Conservation (phyloP, 768 basidiomycete genomes). For the Leccinum pellstonianum region DNA sequence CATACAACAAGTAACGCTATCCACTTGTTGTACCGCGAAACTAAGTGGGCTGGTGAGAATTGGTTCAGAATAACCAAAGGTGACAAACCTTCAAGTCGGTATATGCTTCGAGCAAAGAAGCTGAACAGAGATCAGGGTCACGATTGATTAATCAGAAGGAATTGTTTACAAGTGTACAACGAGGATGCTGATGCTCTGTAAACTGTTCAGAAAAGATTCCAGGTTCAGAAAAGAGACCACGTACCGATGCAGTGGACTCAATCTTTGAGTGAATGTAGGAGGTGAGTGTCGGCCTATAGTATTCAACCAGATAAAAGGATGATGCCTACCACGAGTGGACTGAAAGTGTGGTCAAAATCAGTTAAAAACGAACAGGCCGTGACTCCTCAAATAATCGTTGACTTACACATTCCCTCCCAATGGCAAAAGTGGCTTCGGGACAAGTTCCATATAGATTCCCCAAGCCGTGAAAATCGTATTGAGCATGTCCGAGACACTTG, state of each 20-base stretch:
- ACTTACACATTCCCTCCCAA: constrained; percentile 10
- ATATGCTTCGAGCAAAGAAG: constrained; percentile 14
- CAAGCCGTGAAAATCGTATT: constrained; percentile 10
- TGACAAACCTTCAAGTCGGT: constrained; percentile 3
- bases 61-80: neutral
- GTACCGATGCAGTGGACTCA: constrained; percentile 17
- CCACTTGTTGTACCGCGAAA: constrained; percentile 12
- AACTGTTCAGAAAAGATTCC: neutral
- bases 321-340: constrained; percentile 15
- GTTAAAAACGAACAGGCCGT: neutral
- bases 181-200: constrained; percentile 9
- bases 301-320: neutral
- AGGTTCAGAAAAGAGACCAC: neutral
- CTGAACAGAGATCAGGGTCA: constrained; percentile 3
- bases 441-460: constrained; percentile 10
- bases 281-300: neutral
- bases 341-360: neutral
- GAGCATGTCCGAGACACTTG: constrained; percentile 16
- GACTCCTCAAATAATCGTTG: neutral
- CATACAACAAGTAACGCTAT: constrained; percentile 7
- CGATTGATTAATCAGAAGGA: neutral
- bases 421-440: constrained; percentile 4
- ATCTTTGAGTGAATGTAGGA: neutral
- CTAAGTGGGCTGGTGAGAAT: neutral
- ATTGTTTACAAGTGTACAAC: constrained; percentile 13